A percentile compares a stretch with the other conserved stretches of the same genome.
These are phyloP conservation scores for Aegilops sharonensis DNA, from an alignment of 176 grass and related monocot genomes.

Conservation along the genomic window DNA sequence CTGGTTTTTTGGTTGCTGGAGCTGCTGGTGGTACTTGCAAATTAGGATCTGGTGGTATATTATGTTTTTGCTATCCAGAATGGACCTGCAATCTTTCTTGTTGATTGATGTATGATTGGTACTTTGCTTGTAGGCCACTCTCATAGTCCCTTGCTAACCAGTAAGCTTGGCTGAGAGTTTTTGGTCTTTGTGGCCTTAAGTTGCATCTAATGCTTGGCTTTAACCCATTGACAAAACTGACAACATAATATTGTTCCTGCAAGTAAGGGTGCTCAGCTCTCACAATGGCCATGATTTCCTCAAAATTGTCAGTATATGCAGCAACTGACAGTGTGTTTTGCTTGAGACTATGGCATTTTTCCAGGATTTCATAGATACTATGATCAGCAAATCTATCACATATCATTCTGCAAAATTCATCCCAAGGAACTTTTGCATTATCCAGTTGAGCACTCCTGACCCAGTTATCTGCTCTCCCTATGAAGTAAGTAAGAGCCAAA, in stretches of 20 bases:
- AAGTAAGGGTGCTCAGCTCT: not conserved
- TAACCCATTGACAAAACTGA: not conserved
- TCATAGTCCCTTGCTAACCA: not conserved
- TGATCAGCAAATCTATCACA: not conserved
- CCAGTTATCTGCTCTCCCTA: not conserved
- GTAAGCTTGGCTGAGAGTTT: not conserved
- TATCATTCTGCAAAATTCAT: not conserved
- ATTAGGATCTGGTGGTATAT: not conserved
- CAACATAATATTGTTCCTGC: not conserved
- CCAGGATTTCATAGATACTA: not conserved
- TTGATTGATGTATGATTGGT: not conserved
- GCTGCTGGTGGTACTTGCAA: not conserved
- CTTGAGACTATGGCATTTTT: not conserved
- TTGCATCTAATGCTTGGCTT: not conserved
- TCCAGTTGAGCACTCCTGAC: not conserved
- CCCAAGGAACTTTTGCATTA: not conserved
- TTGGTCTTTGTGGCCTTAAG: not conserved
- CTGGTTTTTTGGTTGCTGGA: not conserved
- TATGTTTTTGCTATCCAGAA: not conserved
- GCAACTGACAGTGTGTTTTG: not conserved
- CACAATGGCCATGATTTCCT: not conserved
- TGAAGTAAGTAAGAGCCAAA: not conserved
- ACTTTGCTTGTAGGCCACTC: not conserved
- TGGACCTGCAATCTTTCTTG: not conserved
- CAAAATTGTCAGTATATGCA: not conserved